These are phyloP conservation scores for Solanum arcanum DNA, from an alignment of 257 asterid species.

Conservation along the genomic window DNA sequence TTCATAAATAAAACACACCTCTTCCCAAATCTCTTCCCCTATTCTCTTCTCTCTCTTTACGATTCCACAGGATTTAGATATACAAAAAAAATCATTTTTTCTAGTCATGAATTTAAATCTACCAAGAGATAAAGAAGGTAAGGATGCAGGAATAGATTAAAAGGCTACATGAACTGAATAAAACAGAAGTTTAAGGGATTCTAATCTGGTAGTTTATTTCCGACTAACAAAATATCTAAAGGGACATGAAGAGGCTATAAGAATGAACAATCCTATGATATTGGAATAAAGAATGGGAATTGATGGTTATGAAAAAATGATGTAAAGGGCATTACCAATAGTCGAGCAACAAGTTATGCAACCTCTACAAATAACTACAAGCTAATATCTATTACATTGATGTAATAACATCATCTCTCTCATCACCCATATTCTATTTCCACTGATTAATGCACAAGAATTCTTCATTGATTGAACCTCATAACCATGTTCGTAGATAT, in stretches of 20 bases:
- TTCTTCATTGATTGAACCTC: not conserved
- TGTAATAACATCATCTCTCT: not conserved
- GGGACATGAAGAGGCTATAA: not conserved
- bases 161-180: not conserved
- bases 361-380: not conserved
- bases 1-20: no score
- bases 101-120: not conserved
- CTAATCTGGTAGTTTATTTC: not conserved
- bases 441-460: slow-evolving; percentile 2
- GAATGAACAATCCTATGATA: not conserved
- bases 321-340: not conserved
- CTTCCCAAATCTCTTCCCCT: no score
- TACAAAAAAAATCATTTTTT: not conserved
- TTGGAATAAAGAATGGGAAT: not conserved
- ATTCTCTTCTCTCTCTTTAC: no score
- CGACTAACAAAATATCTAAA: not conserved
- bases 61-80: not conserved
- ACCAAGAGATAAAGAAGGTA: not conserved
- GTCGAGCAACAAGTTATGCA: not conserved
- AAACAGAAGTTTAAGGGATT: not conserved
- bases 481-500: no score
- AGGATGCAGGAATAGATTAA: not conserved
- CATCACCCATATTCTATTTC: slow-evolving; percentile 13
- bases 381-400: not conserved
- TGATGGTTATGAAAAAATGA: not conserved